A percentile compares a stretch with the other conserved stretches of the same genome.
These are phyloP conservation scores for Candida xyloterini DNA, from an alignment of 805 yeast genomes.

Conservation along the genomic window DNA sequence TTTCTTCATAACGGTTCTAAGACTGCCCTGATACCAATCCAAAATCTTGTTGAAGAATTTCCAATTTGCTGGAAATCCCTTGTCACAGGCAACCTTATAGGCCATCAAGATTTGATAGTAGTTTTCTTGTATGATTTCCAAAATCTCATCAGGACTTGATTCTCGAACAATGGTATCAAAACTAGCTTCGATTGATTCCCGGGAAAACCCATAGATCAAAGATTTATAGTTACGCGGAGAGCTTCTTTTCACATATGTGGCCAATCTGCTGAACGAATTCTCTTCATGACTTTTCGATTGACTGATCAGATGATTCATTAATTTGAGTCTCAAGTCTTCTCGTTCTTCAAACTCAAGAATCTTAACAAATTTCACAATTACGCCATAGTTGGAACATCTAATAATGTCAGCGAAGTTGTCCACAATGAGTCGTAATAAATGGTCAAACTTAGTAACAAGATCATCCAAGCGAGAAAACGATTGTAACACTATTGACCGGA, in stretches of 20 bases:
- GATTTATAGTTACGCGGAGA: conserved; percentile 57
- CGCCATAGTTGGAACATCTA: conserved; percentile 61
- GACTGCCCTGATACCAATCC: conserved; percentile 61
- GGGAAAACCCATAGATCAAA: conserved; percentile 57
- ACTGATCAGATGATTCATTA: conserved; percentile 9
- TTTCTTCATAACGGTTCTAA: conserved; percentile 61
- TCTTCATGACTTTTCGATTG: conserved; percentile 15
- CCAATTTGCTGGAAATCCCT: conserved; percentile 74
- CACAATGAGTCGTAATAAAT: conserved; percentile 60
- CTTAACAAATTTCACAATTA: conserved; percentile 70
- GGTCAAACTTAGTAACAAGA: conserved; percentile 58
- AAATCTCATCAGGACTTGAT: conserved; percentile 45
- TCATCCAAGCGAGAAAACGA: conserved; percentile 49
- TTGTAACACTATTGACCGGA: conserved; percentile 59
- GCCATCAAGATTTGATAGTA: conserved; percentile 73
- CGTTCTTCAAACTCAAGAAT: conserved; percentile 77
- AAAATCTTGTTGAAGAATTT: conserved; percentile 59
- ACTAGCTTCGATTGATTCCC: conserved; percentile 59
- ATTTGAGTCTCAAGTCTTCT: conserved; percentile 60
- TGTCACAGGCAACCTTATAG: conserved; percentile 55
- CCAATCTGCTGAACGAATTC: conserved; percentile 15
- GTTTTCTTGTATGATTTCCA: conserved; percentile 72
- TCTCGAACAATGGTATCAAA: conserved; percentile 63
- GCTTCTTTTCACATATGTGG: conserved; percentile 42
- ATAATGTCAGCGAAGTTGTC: conserved; percentile 63